These are phyloP conservation scores for Teratosphaeria pseudoeucalypti DNA, from an alignment of 2,329 filamentous ascomycete species.

Conservation along the genomic window DNA sequence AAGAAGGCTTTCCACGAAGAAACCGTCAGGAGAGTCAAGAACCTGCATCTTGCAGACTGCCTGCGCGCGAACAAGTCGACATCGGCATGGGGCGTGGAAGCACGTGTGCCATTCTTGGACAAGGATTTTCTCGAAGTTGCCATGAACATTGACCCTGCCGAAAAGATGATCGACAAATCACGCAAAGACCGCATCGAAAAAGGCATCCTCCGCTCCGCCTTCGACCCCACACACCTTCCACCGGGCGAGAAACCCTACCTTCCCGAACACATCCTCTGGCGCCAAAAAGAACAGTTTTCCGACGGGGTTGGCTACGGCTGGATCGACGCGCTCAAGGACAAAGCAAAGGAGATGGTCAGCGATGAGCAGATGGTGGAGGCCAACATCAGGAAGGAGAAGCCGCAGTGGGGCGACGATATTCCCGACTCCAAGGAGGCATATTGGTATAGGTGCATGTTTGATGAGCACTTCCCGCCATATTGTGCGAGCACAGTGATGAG, in stretches of 20 bases:
- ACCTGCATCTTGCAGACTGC: slow-evolving; percentile 93
- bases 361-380: slow-evolving; percentile 73
- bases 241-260: slow-evolving; percentile 62
- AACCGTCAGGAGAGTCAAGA: slow-evolving; percentile 87
- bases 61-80: slow-evolving; percentile 98
- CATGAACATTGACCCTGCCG: slow-evolving; percentile 88
- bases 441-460: slow-evolving; percentile 98
- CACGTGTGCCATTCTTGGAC: slow-evolving; percentile 94
- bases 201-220: slow-evolving; percentile 95
- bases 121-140: slow-evolving; percentile 87
- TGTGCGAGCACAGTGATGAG: slow-evolving; percentile 90
- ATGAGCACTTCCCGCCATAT: slow-evolving; percentile 90
- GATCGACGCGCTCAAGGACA: slow-evolving; percentile 96
- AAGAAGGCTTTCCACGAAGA: slow-evolving; percentile 92
- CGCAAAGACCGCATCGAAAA: slow-evolving; percentile 63
- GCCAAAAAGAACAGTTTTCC: slow-evolving; percentile 98
- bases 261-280: slow-evolving; percentile 91
- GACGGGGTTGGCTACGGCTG: slow-evolving; percentile 98
- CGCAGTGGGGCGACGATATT: slow-evolving; percentile 86
- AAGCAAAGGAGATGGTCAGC: slow-evolving; percentile 76
- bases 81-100: slow-evolving; percentile 94
- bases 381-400: slow-evolving; percentile 71
- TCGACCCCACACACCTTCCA: slow-evolving; percentile 84
- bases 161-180: slow-evolving; percentile 83
- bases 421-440: slow-evolving; percentile 97